Conservation (phyloP, 768 basidiomycete species). For the Fistulinella prunicolor region DNA sequence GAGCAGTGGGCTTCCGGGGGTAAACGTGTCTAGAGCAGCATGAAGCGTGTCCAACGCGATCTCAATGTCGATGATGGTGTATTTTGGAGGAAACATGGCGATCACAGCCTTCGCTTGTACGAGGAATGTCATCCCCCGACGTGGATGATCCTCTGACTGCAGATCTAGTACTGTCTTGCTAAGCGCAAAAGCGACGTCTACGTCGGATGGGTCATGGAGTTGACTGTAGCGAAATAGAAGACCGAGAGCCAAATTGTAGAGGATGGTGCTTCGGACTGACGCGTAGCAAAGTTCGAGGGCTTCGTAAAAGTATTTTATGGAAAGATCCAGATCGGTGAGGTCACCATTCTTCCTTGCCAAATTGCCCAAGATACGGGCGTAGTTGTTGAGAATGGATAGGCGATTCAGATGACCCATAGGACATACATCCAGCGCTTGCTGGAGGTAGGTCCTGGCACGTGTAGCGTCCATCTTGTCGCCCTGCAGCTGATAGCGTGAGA, state of each 20-base stretch:
- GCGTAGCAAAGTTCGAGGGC: conserved; percentile 16
- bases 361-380: conserved; percentile 10
- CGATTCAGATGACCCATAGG: conserved; percentile 5
- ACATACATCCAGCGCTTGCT: conserved; percentile 12
- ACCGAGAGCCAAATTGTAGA: conserved; percentile 8
- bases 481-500: conserved; percentile 20
- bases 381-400: conserved; percentile 10
- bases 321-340: conserved; percentile 11
- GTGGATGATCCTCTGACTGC: conserved; percentile 13
- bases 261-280: conserved; percentile 4
- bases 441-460: conserved; percentile 15
- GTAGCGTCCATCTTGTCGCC: conserved; percentile 15
- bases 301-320: conserved; percentile 18
- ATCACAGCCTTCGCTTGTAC: conserved; percentile 21
- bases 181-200: conserved; percentile 21
- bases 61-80: conserved; percentile 14
- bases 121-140: conserved; percentile 11
- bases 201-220: conserved; percentile 10
- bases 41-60: conserved; percentile 16
- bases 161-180: conserved; percentile 11
- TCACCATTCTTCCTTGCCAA: conserved; percentile 6
- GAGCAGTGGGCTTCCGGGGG: conserved; percentile 8
- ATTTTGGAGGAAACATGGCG: conserved; percentile 3
- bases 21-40: conserved; percentile 8
- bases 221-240: conserved; percentile 9